Evolutionary conservation across 768 basidiomycete genomes (phyloP).

Genomic region (Chalciporus pseudorubinellus): DNA sequence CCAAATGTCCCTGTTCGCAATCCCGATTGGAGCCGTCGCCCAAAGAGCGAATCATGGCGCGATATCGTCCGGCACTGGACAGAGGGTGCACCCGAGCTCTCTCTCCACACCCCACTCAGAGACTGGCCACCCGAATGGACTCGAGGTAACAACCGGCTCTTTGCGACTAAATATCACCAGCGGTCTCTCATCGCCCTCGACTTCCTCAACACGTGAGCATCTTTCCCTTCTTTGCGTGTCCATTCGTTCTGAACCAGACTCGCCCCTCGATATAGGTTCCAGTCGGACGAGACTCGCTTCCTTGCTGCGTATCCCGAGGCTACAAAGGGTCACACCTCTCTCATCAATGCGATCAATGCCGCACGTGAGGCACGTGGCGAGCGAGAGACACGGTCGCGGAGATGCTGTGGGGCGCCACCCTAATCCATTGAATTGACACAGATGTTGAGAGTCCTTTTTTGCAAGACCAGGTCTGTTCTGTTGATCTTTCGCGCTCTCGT

Average conservation of each 20-base stretch:
- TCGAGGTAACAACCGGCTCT: not conserved
- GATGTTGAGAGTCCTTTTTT: too few species aligned
- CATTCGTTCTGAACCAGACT: too few species aligned
- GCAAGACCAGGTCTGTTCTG: too few species aligned
- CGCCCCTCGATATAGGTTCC: not conserved
- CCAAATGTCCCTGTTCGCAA: not conserved
- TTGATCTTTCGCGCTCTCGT: too few species aligned
- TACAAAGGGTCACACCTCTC: not conserved
- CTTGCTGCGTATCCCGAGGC: constrained; percentile 2
- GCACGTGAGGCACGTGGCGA: not conserved
- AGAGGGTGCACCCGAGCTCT: not conserved
- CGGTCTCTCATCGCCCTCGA: not conserved
- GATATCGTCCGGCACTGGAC: constrained; percentile 7
- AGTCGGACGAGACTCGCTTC: not conserved
- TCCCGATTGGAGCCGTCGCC: not conserved
- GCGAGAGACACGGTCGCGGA: too few species aligned
- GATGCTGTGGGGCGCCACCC: too few species aligned
- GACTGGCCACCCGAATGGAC: constrained; percentile 4
- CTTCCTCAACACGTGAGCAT: constrained; percentile 5
- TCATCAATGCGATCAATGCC: not conserved
- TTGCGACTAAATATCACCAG: constrained; percentile 4
- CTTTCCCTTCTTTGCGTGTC: not conserved
- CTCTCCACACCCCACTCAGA: constrained; percentile 2
- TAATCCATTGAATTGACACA: too few species aligned
- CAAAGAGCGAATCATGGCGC: constrained; percentile 1